Evolutionary conservation across 202 grass and related monocot genomes (phyloP), one percentile per base, ranked within the genome.

Genomic region (Schoenoplectus triqueter): DNA sequence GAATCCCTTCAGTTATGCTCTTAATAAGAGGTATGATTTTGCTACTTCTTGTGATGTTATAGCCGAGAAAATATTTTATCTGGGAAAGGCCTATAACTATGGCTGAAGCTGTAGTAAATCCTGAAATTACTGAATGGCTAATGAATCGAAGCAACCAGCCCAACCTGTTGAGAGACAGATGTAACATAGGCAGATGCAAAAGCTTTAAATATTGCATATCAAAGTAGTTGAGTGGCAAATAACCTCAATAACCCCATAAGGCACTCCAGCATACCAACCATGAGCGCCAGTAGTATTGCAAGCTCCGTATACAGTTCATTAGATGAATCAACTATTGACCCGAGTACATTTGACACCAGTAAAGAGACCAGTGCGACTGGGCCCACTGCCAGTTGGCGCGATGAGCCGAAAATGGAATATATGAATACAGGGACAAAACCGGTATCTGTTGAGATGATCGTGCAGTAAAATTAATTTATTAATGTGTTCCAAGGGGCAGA

Each of bases 121-220:
- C 95, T 86, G 95, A 98, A 89, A 98, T 98, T 81, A 98, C 95
- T 56, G 95, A 93, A 89, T 98, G 95, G 81, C 92, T 98, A 85
- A 98, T 91, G 79, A 98, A 98, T 62, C 92, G 92, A 84, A 98
- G 91, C 66, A 98, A 69, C 95, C 95, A 98, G 61, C 95, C 95
- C 80, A 98, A 93, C 87, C 95, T 98, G 85, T 51, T 75, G 15
- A 73, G 19, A 60, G 71, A 76, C 19, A 86, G 57, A 70, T 60
- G 61, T 75, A 64, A 71, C 7, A 78, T 70, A 64, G 44, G 14
- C 3, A 84, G 14, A 20, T 20, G 17, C 1, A 80, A 9, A 92
- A 80, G 6, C 10, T 9, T 2, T 9, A 3, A 44, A 69, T 69
- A 55, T 69, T 82, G n/a, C 42, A 49, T 7, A 51, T 10, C 2